Evolutionary conservation across 139 green algal species (phyloP).

Genomic region (Picochlorum costavermella): DNA sequence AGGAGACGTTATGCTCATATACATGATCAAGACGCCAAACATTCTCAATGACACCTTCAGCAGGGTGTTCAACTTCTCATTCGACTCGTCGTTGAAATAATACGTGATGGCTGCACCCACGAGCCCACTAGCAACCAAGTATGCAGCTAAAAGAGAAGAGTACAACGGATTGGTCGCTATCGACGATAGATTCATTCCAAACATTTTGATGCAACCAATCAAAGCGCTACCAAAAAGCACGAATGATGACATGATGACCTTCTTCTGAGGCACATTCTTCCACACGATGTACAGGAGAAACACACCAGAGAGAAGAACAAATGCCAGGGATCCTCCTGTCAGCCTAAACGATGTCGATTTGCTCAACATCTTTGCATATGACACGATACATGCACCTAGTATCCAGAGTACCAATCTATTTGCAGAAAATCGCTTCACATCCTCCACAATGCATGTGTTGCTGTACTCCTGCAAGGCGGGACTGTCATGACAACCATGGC

Average conservation of each 20-base stretch:
- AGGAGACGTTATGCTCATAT: not conserved
- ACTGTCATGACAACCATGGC: too few species aligned
- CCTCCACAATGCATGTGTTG: not conserved
- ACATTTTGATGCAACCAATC: constrained; percentile 17
- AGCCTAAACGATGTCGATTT: constrained; percentile 30
- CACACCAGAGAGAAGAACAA: constrained; percentile 32
- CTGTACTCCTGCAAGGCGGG: too few species aligned
- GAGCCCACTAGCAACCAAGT: constrained; percentile 32
- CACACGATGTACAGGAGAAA: constrained; percentile 41
- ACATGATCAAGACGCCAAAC: constrained; percentile 26
- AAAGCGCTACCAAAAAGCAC: constrained; percentile 31
- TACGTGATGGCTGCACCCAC: constrained; percentile 48
- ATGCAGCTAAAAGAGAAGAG: constrained; percentile 21
- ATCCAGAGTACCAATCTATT: not conserved
- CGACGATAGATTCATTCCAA: constrained; percentile 37
- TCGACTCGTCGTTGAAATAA: constrained; percentile 46
- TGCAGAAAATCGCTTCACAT: constrained; percentile 7
- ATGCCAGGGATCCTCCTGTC: constrained; percentile 30
- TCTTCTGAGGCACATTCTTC: constrained; percentile 34
- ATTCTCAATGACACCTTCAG: constrained; percentile 45
- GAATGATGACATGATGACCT: constrained; percentile 17
- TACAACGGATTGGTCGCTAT: constrained; percentile 19
- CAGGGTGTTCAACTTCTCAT: constrained; percentile 45
- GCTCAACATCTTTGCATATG: constrained; percentile 2
- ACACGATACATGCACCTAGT: constrained; percentile 18